Base-by-base conservation (phyloP, 352 stramenopile species). In the Globisporangium barbulae region DNA sequence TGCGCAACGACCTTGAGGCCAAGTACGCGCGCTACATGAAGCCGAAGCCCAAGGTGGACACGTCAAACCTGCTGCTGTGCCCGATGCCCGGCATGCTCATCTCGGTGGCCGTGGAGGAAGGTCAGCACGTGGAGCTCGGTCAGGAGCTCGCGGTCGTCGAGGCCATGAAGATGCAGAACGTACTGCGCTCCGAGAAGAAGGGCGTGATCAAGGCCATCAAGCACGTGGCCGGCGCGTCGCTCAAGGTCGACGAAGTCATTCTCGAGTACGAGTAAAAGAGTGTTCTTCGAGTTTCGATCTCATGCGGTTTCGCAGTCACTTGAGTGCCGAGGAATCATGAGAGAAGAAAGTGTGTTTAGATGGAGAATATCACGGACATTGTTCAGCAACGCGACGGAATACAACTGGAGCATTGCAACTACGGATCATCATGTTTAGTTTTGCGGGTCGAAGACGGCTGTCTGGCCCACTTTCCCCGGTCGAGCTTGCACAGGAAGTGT, bases 131-230 rank as follows among this genome's bases (percentile, higher is more conserved):
- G 9, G 89, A 98, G 74, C 72, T 90, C 15, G 96, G 94, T 37
- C 91, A 99, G 73, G 89, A 98, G 53, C 74, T 99, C 9, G 96
- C 91, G 50, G 87, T 99, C 30, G 90, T 99, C 22, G 96, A 99
- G 72, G 97, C 97, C 17, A 99, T 99, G 97, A 99, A 99, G 76
- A 99, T 99, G 96, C 95, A 98, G 79, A 99, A 99, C 72, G 88
- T 98, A 37, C 81, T 99, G 41, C 89, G 90, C 22, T 92, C 95
- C 15, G 82, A 96, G 71, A 94, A 93, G 71, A 83, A 75, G n/a
- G 93, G 89, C 41, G 64, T 88, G 21, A 86, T 99, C 66, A 89
- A 85, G 53, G 89, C 81, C 44, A 79, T 98, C 61, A 73, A 79
- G 39, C 81, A 82, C 53, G 62, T 79, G 47, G 80, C 88, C n/a